phyloP scores from a whole-genome alignment of 768 basidiomycete species.

The Pleurotus djamor region DNA sequence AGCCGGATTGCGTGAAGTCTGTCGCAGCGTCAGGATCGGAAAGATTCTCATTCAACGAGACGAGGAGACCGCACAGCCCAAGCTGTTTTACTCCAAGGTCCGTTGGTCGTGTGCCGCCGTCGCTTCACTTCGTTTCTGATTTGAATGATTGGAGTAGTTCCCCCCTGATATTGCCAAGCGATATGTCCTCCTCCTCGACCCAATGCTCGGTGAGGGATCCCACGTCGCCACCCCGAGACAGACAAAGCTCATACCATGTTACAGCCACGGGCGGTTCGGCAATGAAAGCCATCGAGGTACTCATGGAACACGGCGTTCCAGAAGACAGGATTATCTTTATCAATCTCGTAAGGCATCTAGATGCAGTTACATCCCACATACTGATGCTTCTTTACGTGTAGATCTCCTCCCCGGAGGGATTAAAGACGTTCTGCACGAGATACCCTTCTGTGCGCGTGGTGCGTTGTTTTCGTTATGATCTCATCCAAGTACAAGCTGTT shows the following conservation, averaged over 20 bases:
- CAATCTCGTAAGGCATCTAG: conserved; percentile 62
- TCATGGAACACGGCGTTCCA: conserved; percentile 88
- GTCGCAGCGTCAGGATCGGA: conserved; percentile 90
- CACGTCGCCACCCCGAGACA: not conserved
- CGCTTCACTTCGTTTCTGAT: not conserved
- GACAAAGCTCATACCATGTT: not conserved
- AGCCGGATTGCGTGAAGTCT: conserved; percentile 93
- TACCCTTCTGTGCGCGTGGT: conserved; percentile 81
- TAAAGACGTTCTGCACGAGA: conserved; percentile 71
- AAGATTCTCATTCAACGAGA: conserved; percentile 99
- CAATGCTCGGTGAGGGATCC: conserved; percentile 81
- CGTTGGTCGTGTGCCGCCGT: not conserved
- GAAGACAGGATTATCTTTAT: conserved; percentile 96
- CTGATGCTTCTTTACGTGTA: conserved; percentile 23
- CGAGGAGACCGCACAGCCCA: conserved; percentile 90
- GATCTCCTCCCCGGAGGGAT: conserved; percentile 91
- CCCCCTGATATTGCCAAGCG: conserved; percentile 90
- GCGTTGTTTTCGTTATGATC: conserved; percentile 23
- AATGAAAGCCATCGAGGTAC: conserved; percentile 94
- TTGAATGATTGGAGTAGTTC: conserved; percentile 44
- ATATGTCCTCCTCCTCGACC: conserved; percentile 93
- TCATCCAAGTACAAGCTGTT: not conserved
- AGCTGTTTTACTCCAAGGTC: conserved; percentile 90
- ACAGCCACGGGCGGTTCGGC: conserved; percentile 94
- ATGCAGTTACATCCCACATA: not conserved